Percentiles rank a stretch among this genome's conserved stretches.
Conservation (phyloP, 768 basidiomycete species). For the Mycena indigotica region DNA sequence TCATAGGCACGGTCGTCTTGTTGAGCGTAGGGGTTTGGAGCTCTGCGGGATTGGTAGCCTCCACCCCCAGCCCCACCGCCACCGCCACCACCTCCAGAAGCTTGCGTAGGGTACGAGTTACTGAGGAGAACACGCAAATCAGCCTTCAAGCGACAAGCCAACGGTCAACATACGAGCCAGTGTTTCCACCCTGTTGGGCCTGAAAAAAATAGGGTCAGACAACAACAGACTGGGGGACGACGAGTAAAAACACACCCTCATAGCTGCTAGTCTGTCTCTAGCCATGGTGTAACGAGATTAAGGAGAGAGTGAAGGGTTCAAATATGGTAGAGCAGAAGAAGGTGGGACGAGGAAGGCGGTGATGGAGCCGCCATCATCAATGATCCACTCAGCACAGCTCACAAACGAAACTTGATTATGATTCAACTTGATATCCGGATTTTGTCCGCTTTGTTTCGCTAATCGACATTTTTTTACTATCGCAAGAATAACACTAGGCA, state of each 20-base stretch:
- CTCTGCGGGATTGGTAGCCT: constrained; percentile 48
- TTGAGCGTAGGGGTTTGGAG: constrained; percentile 65
- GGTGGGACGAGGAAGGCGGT: neutral
- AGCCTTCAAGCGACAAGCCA: constrained; percentile 4
- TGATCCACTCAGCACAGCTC: constrained; percentile 8
- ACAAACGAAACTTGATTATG: too few species aligned
- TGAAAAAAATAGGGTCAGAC: constrained; percentile 30
- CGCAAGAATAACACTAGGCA: too few species aligned
- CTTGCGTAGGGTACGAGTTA: constrained; percentile 69
- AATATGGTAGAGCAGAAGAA: constrained; percentile 8
- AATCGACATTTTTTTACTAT: too few species aligned
- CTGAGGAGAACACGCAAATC: constrained; percentile 33
- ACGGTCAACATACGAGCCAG: constrained; percentile 46
- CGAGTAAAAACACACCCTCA: constrained; percentile 64
- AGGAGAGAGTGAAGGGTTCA: constrained; percentile 9
- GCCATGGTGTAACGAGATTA: constrained; percentile 55
- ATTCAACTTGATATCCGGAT: too few species aligned
- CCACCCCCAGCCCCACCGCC: constrained; percentile 34
- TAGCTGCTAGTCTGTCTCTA: constrained; percentile 87
- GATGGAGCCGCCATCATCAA: constrained; percentile 3
- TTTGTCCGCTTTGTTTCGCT: too few species aligned
- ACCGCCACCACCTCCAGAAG: constrained; percentile 44
- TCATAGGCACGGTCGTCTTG: constrained; percentile 69
- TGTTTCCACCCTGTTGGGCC: constrained; percentile 68
- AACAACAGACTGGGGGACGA: constrained; percentile 5